A percentile compares a stretch with the other conserved stretches of the same genome.
Conservation (phyloP, 768 basidiomycete genomes). For the Paxillus rubicundulus region DNA sequence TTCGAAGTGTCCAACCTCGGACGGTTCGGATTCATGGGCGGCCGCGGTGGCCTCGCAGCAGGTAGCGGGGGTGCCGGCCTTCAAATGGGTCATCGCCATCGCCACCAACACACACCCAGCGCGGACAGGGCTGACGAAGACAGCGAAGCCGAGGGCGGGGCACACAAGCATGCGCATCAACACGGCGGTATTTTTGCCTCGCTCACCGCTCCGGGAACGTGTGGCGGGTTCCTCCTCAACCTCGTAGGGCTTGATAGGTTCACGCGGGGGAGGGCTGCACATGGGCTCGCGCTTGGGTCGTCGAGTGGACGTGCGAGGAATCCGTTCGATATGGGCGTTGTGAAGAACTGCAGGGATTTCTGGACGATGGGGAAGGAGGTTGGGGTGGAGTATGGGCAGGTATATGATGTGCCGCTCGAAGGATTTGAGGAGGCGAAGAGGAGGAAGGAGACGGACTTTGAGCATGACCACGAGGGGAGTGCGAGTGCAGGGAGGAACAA, state of each 20-base stretch:
- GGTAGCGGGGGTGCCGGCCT: slow-evolving; percentile 51
- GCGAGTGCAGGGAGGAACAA: slow-evolving; percentile 39
- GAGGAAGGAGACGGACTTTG: slow-evolving; percentile 47
- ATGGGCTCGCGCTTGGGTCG: slow-evolving; percentile 73
- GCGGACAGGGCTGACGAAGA: slow-evolving; percentile 52
- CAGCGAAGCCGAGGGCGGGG: slow-evolving; percentile 30
- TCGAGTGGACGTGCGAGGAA: slow-evolving; percentile 64
- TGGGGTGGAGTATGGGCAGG: slow-evolving; percentile 84
- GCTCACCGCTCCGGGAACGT: slow-evolving; percentile 32
- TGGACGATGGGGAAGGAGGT: slow-evolving; percentile 85
- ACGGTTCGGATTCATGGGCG: slow-evolving; percentile 96
- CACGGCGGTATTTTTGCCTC: slow-evolving; percentile 37
- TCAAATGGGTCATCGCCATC: slow-evolving; percentile 80
- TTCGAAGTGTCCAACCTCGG: slow-evolving; percentile 94
- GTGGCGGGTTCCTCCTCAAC: slow-evolving; percentile 73
- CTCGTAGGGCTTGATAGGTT: slow-evolving; percentile 93
- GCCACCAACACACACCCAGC: slow-evolving; percentile 23
- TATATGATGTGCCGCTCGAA: slow-evolving; percentile 88
- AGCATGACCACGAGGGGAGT: slow-evolving; percentile 49
- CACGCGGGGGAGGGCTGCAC: slow-evolving; percentile 85
- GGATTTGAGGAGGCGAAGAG: slow-evolving; percentile 77
- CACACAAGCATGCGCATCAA: slow-evolving; percentile 45
- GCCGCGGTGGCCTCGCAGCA: slow-evolving; percentile 69
- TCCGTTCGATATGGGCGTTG: slow-evolving; percentile 85
- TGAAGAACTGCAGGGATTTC: slow-evolving; percentile 87